Evolutionary conservation across 2,329 filamentous ascomycete genomes (phyloP).

Genomic region (Aspergillus tubingensis): DNA sequence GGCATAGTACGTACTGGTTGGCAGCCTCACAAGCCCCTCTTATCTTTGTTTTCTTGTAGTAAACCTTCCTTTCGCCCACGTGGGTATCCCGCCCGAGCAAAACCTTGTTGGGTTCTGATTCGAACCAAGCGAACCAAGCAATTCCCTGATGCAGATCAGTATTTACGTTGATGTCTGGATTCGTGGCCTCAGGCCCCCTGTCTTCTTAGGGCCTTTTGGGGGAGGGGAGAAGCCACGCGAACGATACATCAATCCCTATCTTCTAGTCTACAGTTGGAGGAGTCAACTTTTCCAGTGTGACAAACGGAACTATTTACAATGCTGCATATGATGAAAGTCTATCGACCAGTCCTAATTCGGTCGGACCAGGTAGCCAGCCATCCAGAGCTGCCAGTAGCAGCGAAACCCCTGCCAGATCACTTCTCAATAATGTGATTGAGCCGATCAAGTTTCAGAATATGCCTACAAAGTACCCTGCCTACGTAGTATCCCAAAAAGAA

Average conservation of each 20-base stretch:
- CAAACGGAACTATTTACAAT: constrained; percentile 14
- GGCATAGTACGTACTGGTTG: not conserved
- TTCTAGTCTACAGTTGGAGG: constrained; percentile 11
- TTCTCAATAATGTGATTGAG: constrained; percentile 2
- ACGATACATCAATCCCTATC: constrained; percentile 14
- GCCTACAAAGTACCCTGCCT: not conserved
- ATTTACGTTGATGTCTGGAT: not conserved
- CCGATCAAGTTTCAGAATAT: not conserved
- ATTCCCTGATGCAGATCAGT: constrained; percentile 22
- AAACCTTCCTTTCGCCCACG: constrained; percentile 17
- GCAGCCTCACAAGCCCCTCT: not conserved
- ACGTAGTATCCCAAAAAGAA: not conserved
- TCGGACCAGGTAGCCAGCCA: constrained; percentile 10
- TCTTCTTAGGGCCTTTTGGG: not conserved
- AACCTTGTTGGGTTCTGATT: constrained; percentile 1
- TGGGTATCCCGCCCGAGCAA: constrained; percentile 17
- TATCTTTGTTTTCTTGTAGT: not conserved
- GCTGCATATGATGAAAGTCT: constrained; percentile 15
- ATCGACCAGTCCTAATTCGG: constrained; percentile 5
- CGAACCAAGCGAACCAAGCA: constrained; percentile 19
- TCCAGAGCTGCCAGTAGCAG: not conserved
- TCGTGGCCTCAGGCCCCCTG: not conserved
- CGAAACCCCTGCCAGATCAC: not conserved
- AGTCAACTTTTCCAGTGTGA: not conserved
- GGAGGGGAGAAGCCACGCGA: not conserved